Percentiles rank a stretch among this genome's conserved stretches.
These are phyloP conservation scores for Melaleuca alternifolia DNA, from an alignment of 345 rosid genomes.

Conservation along the genomic window DNA sequence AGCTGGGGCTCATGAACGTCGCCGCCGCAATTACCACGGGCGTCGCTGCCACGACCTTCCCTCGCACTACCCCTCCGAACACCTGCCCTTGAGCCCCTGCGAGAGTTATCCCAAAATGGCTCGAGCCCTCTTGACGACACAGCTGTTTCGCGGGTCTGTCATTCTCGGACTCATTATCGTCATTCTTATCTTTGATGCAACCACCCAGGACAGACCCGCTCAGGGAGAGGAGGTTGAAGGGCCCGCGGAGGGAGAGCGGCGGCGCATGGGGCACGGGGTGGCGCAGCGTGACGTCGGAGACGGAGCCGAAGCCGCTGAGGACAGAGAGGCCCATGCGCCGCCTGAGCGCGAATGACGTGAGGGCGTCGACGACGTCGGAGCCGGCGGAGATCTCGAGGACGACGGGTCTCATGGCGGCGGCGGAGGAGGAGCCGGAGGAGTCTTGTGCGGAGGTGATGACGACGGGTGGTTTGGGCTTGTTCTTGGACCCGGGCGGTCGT, in stretches of 20 bases:
- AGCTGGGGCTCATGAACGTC: slow-evolving; percentile 16
- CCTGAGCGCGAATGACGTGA: slow-evolving; percentile 21
- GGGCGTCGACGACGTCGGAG: slow-evolving; percentile 25
- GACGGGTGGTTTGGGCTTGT: slow-evolving; percentile 47
- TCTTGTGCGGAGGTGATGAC: slow-evolving; percentile 14
- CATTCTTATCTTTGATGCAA: not conserved
- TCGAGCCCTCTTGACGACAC: not conserved
- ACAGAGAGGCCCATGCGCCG: slow-evolving; percentile 17
- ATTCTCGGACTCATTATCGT: not conserved
- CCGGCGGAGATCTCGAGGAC: slow-evolving; percentile 47
- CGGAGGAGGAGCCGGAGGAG: slow-evolving; percentile 8
- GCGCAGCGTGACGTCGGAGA: slow-evolving; percentile 33
- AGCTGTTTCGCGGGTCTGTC: not conserved
- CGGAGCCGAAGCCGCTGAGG: slow-evolving; percentile 33
- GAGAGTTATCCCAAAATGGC: slow-evolving; percentile 32
- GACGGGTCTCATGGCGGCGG: slow-evolving; percentile 28
- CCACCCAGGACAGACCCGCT: slow-evolving; percentile 25
- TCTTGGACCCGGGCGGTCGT: slow-evolving; percentile 49
- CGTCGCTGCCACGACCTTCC: slow-evolving; percentile 27
- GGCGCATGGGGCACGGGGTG: slow-evolving; percentile 26
- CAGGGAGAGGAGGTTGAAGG: slow-evolving; percentile 31
- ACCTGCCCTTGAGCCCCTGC: slow-evolving; percentile 37
- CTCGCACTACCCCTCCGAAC: slow-evolving; percentile 43
- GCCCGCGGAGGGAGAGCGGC: slow-evolving; percentile 28
- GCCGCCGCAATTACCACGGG: slow-evolving; percentile 29